Conservation (phyloP, 2,329 filamentous ascomycete species). For the Calonectria fujianensis region DNA sequence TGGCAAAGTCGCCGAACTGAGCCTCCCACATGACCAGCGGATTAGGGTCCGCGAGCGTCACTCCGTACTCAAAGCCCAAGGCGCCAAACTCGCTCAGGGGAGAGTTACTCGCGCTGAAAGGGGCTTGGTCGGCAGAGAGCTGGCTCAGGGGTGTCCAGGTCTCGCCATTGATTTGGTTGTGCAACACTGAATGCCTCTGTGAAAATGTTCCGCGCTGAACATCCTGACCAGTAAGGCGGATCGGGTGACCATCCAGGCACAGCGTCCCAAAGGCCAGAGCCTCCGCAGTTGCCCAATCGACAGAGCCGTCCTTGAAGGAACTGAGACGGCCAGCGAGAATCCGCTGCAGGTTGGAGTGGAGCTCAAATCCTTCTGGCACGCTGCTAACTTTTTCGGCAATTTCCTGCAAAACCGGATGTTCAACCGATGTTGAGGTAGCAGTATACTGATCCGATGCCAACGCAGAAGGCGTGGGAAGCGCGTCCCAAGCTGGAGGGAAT, state of each 20-base stretch:
- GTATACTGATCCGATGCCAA: conserved; percentile 94
- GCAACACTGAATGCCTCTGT: conserved; percentile 95
- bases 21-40: conserved; percentile 99
- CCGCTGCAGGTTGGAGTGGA: conserved; percentile 96
- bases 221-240: conserved; percentile 97
- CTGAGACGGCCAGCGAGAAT: conserved; percentile 92
- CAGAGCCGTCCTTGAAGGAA: conserved; percentile 90
- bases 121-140: conserved; percentile 90
- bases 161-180: conserved; percentile 93
- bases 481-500: conserved; percentile 98
- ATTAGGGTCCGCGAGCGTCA: conserved; percentile 96
- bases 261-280: conserved; percentile 94
- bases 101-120: conserved; percentile 98
- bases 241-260: conserved; percentile 93
- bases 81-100: conserved; percentile 82
- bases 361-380: conserved; percentile 87
- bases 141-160: conserved; percentile 95
- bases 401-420: conserved; percentile 81
- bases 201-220: conserved; percentile 99
- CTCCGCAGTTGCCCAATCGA: conserved; percentile 98
- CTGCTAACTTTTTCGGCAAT: conserved; percentile 87
- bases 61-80: conserved; percentile 98
- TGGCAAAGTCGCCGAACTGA: conserved; percentile 99
- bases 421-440: conserved; percentile 89
- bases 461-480: conserved; percentile 98